Evolutionary conservation across 768 basidiomycete species (phyloP), one percentile per base, ranked within the genome.

Genomic region (Tulasnella sp.): DNA sequence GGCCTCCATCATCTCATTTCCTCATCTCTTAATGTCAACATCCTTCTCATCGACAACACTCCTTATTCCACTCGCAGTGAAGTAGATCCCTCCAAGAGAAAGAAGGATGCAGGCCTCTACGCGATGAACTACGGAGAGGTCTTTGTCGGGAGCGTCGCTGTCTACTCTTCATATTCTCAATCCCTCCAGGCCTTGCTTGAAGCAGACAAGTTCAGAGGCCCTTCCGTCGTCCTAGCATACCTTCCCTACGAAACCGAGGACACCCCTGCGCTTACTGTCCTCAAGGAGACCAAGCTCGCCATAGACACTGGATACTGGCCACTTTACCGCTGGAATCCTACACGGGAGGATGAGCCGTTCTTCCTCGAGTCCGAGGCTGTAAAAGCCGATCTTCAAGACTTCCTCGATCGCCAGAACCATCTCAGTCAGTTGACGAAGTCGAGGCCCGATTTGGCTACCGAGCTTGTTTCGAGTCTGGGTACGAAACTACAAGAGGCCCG

Each of bases 71-170:
- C 91, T 48, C 92, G 96, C 78, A 91, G 92, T 84, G 86, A 89
- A 37, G 88, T 87, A 7, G 94, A 93, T 83, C 92, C 91, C 14
- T 89, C 90, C 81, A 91, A 95, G 81, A 90, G 96, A 80, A 98
- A 98, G 87, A 97, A 96, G 84, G 98, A 99, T 86, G 94, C 97
- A 76, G 98, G 97, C 3, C 88, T 99, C 75, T 99, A 99, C 84
- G 98, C 97, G 37, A 96, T 99, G 94, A 99, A 98, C 87, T 94
- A 98, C 85, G 97, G 97, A 16, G 94, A 96, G 84, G 96, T 96
- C 81, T 99, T 94, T 85, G 98, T 98, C 79, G 96, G 97, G 12
- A 96, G 95, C 84, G 90, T 97, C 48, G 98, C 98, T 5, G 93
- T 98, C 81, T 99, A 97, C 87, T 95, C 96, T 40, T 97, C 96